phyloP scores from a whole-genome alignment of 257 asterid genomes.

The Solanum sejunctum region DNA sequence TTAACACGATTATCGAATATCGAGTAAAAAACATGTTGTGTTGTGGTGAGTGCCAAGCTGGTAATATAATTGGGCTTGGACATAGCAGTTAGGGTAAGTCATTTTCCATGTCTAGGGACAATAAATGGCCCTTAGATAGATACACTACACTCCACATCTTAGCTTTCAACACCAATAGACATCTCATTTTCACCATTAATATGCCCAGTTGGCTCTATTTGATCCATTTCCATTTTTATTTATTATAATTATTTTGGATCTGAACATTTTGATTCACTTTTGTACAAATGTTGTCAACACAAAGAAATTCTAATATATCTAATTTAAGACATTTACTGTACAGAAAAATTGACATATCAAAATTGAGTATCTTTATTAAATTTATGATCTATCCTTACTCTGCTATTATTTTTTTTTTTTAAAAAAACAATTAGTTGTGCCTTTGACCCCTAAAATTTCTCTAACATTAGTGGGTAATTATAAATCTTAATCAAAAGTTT shows the following conservation, averaged over 20 bases:
- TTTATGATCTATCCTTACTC: too few relatives aligned
- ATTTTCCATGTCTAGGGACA: neutral
- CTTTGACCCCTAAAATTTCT: neutral
- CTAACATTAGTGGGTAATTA: neutral
- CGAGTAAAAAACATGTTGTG: too few relatives aligned
- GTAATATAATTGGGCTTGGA: neutral
- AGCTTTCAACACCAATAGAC: neutral
- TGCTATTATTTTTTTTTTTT: too few relatives aligned
- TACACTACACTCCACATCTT: neutral
- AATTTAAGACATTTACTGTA: neutral
- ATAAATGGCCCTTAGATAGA: neutral
- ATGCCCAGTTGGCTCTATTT: neutral
- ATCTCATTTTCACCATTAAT: neutral
- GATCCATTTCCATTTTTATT: neutral
- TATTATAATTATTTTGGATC: neutral
- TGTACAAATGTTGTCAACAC: neutral
- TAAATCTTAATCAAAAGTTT: neutral
- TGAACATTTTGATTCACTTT: neutral
- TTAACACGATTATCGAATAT: neutral
- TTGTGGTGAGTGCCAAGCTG: neutral
- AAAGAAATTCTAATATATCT: neutral
- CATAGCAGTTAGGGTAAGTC: neutral
- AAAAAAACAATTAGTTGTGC: too few relatives aligned
- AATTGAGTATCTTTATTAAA: too few relatives aligned
- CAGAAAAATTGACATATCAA: neutral